A percentile compares a stretch with the other conserved stretches of the same genome.
Evolutionary conservation across 208 protist species (phyloP).

Genomic region (Leptomonas pyrrhocoris): DNA sequence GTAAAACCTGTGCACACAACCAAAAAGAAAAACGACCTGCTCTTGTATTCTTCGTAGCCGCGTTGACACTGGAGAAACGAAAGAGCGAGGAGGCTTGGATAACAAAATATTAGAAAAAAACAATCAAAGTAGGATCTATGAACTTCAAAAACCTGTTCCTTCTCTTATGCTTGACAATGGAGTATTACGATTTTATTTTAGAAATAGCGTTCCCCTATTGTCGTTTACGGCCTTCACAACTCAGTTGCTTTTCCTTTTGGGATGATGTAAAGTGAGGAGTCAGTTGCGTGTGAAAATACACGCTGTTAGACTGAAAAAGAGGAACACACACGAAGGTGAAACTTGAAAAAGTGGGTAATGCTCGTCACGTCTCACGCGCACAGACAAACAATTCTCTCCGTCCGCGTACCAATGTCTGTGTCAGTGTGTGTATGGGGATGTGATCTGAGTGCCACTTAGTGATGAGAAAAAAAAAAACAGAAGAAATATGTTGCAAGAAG

Average conservation of each 20-base stretch:
- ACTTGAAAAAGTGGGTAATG: no score
- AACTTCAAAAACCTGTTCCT: no score
- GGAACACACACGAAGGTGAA: no score
- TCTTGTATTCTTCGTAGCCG: conserved; percentile 5
- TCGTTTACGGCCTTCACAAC: neutral
- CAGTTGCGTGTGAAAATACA: neutral
- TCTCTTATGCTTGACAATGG: neutral
- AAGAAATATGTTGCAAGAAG: conserved; percentile 1
- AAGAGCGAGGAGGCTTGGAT: conserved; percentile 1
- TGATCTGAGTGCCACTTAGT: no score
- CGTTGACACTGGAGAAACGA: conserved; percentile 7
- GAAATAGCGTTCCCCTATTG: no score
- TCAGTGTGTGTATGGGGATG: no score
- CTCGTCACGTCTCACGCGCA: no score
- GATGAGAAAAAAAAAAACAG: neutral
- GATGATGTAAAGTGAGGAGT: no score
- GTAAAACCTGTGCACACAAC: neutral
- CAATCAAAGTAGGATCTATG: no score
- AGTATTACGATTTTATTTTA: neutral
- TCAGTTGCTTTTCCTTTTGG: neutral
- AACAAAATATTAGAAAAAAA: neutral
- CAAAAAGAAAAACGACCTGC: neutral
- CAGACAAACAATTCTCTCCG: no score
- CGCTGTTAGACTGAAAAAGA: neutral
- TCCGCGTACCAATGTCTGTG: no score